Evolutionary conservation across 192 early-diverging fungal species (phyloP).

Genomic region (Entophlyctis helioformis): DNA sequence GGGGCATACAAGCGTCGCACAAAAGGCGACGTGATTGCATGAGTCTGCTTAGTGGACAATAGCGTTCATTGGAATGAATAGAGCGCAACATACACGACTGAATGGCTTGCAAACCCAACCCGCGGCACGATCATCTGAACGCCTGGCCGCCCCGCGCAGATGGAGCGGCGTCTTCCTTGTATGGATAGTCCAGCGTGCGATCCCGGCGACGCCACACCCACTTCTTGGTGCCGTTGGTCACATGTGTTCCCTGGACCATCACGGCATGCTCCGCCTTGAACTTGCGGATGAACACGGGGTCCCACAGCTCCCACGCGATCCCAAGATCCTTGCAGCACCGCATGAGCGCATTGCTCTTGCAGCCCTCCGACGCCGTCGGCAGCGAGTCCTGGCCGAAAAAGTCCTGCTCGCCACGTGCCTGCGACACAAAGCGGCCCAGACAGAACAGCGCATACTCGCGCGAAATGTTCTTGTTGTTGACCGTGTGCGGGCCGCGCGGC

Average conservation of each 20-base stretch:
- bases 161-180: constrained; percentile 23
- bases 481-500: constrained; percentile 78
- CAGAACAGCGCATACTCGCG: constrained; percentile 87
- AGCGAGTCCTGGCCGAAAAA: constrained; percentile 66
- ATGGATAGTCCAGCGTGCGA: constrained; percentile 53
- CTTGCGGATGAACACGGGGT: constrained; percentile 74
- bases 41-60: too few relatives aligned
- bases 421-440: constrained; percentile 77
- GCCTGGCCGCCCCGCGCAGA: too few relatives aligned
- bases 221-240: constrained; percentile 62
- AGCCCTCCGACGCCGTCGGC: constrained; percentile 73
- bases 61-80: too few relatives aligned
- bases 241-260: constrained; percentile 63
- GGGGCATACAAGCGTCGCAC: too few relatives aligned
- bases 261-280: constrained; percentile 77
- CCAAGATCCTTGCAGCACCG: constrained; percentile 93
- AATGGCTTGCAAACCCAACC: too few relatives aligned
- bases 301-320: constrained; percentile 77
- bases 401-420: constrained; percentile 91
- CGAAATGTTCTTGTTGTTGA: constrained; percentile 63
- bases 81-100: too few relatives aligned
- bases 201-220: constrained; percentile 79
- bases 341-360: constrained; percentile 88
- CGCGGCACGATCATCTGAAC: too few relatives aligned
- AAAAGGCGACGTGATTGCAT: too few relatives aligned